Percentiles rank a stretch among this genome's conserved stretches.
These are phyloP conservation scores for Aspergillus indologenus DNA, from an alignment of 495 filamentous ascomycete genomes.

Conservation along the genomic window DNA sequence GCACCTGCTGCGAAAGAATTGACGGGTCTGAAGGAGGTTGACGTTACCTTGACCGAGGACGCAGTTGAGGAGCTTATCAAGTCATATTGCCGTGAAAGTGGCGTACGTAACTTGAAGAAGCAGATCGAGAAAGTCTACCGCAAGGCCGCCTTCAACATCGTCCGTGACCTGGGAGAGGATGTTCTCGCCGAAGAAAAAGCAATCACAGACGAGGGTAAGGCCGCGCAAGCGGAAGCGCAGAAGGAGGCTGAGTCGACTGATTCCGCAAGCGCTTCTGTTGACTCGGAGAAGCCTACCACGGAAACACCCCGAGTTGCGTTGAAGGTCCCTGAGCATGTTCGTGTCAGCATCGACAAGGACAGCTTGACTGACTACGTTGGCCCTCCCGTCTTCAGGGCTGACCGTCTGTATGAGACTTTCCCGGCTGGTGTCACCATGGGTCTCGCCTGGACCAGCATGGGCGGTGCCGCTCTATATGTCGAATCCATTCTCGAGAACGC, in stretches of 20 bases:
- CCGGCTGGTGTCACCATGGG: constrained; percentile 99
- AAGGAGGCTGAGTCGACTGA: constrained; percentile 55
- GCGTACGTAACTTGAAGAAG: constrained; percentile 97
- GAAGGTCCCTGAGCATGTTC: constrained; percentile 81
- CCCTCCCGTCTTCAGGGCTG: constrained; percentile 90
- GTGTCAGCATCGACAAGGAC: constrained; percentile 82
- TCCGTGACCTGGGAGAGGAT: constrained; percentile 89
- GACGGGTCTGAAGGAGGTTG: constrained; percentile 84
- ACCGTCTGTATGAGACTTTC: constrained; percentile 90
- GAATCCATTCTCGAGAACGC: constrained; percentile 91
- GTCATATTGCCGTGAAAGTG: constrained; percentile 94
- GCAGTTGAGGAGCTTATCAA: constrained; percentile 97
- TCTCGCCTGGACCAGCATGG: constrained; percentile 97
- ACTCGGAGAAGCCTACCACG: constrained; percentile 67
- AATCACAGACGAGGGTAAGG: constrained; percentile 84
- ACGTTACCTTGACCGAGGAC: constrained; percentile 76
- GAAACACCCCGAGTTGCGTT: constrained; percentile 76
- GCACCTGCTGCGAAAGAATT: constrained; percentile 88
- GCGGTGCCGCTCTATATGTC: constrained; percentile 93
- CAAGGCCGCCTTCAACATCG: constrained; percentile 95
- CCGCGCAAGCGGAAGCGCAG: constrained; percentile 66
- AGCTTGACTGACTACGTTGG: constrained; percentile 97
- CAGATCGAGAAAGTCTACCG: constrained; percentile 99
- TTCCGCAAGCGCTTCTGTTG: constrained; percentile 53
- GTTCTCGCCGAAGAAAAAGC: constrained; percentile 77